Base-by-base conservation (phyloP, 768 basidiomycete genomes). In the Mycena venus region DNA sequence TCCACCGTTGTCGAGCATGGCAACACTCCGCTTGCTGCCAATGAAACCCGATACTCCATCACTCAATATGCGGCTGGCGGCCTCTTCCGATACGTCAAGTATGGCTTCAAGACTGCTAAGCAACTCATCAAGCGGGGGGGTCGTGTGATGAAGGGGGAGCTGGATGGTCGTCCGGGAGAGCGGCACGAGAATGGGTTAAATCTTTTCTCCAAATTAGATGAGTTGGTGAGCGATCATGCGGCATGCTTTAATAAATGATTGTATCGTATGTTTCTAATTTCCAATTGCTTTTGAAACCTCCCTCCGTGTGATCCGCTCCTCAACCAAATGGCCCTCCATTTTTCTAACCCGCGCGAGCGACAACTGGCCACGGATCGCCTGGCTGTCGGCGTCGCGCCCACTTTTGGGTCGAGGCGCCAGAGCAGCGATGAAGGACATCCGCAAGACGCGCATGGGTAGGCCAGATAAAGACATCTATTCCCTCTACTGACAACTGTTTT, bases 11-110 rank as follows among this genome's bases (percentile, higher is more conserved):
- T 78, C 25, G 38, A 71, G 0, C 82, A 83, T 42, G 74, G 73
- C 0, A 82, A 83, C 32, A 69, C 72, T 0, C 74, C 79, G 0
- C 68, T 82, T 23, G 42, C 47, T 0, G 40, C 73, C 0, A 65
- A 70, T 7, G 81, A 84, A 29, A 71, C 42, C 0, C 73, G 80
- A 0, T 74, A 68, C 14, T 81, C 81, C 0, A 77, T 83, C 55
- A 83, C 81, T 2, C 80, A 81, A 61, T 83, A 80, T 40, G 65
- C 78, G 3, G 65, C 82, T 0, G 82, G 81, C 12, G 81, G 78
- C 0, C 70, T 82, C 1, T 77, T 81, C 51, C 74, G 79, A 0
- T 83, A 64, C 60, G 81, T 81, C 0, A 65, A 75, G 4, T 77
- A 78, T 55, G 80, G 80, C 0, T 78, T 78, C 44, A 42, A 58